Conservation (phyloP, 805 yeast genomes). For the Limtongia smithiae region DNA sequence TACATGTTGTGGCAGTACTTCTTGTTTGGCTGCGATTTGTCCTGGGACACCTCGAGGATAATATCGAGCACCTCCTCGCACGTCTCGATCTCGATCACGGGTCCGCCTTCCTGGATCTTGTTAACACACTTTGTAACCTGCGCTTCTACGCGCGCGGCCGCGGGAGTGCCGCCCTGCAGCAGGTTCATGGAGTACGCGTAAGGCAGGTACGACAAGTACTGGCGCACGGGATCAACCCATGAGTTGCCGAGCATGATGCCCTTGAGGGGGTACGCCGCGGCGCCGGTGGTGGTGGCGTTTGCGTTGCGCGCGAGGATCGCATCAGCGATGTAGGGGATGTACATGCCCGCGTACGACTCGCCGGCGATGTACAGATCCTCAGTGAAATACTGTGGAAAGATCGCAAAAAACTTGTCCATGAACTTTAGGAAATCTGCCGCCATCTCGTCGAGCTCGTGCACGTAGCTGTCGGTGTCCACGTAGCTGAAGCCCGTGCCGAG, state of each 20-base stretch:
- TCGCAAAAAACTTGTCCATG: slow-evolving; percentile 57
- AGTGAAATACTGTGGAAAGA: slow-evolving; percentile 66
- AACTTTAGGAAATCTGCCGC: slow-evolving; percentile 62
- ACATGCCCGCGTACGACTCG: slow-evolving; percentile 96
- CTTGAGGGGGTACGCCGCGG: slow-evolving; percentile 39
- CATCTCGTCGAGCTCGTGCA: slow-evolving; percentile 42
- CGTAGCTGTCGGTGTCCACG: slow-evolving; percentile 46
- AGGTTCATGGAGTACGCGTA: slow-evolving; percentile 60
- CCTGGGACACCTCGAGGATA: slow-evolving; percentile 33
- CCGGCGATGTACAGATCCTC: slow-evolving; percentile 81
- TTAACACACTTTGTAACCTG: slow-evolving; percentile 22
- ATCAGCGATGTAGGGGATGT: slow-evolving; percentile 80
- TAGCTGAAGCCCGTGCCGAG: slow-evolving; percentile 87
- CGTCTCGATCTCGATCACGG: slow-evolving; percentile 10
- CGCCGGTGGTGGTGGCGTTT: slow-evolving; percentile 27
- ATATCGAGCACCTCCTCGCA: slow-evolving; percentile 39
- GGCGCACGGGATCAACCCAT: slow-evolving; percentile 86
- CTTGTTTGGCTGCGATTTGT: slow-evolving; percentile 25
- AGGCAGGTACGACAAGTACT: slow-evolving; percentile 75
- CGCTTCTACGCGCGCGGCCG: slow-evolving; percentile 32
- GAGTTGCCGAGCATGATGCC: slow-evolving; percentile 87
- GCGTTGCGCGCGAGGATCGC: slow-evolving; percentile 52
- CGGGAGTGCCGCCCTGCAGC: slow-evolving; percentile 38
- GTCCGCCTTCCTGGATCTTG: slow-evolving; percentile 29
- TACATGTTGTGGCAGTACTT: slow-evolving; percentile 75